A percentile compares a stretch with the other conserved stretches of the same genome.
phyloP scores from a whole-genome alignment of 2,329 filamentous ascomycete species.

The Pyrenophora tritici-repentis region DNA sequence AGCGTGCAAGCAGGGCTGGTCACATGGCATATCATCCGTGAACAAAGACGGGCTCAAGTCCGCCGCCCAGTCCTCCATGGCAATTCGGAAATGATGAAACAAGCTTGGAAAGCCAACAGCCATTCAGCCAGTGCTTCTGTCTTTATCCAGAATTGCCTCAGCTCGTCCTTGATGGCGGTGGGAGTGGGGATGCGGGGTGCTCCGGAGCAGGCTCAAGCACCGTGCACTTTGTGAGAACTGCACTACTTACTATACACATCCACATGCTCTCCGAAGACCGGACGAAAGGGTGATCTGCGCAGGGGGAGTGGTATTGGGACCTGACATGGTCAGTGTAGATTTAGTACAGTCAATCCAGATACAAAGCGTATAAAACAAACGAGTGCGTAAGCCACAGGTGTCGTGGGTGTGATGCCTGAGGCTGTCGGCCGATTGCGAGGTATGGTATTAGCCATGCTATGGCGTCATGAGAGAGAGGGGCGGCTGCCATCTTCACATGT shows the following conservation, averaged over 20 bases:
- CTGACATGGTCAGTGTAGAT: not conserved
- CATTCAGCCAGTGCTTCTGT: no score
- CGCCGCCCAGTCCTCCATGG: no score
- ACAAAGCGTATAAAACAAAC: not conserved
- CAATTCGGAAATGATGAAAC: no score
- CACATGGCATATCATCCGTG: no score
- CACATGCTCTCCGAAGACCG: not conserved
- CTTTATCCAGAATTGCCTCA: no score
- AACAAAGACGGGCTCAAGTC: no score
- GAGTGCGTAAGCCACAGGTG: not conserved
- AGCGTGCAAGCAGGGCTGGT: no score
- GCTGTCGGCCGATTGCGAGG: not conserved
- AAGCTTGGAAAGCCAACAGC: no score
- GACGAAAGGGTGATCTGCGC: slow-evolving; percentile 1
- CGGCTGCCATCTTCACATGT: slow-evolving; percentile 18
- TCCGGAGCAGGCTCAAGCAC: no score
- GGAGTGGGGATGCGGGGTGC: no score
- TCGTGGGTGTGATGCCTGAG: not conserved
- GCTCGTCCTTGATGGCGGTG: no score
- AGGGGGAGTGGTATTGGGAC: slow-evolving; percentile 4
- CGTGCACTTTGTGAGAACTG: not conserved
- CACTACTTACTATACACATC: not conserved
- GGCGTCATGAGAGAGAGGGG: slow-evolving; percentile 18
- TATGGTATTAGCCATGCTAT: slow-evolving; percentile 1
- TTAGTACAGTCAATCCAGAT: not conserved